Conservation (phyloP, 345 rosid species). For the Erucastrum elatum region DNA sequence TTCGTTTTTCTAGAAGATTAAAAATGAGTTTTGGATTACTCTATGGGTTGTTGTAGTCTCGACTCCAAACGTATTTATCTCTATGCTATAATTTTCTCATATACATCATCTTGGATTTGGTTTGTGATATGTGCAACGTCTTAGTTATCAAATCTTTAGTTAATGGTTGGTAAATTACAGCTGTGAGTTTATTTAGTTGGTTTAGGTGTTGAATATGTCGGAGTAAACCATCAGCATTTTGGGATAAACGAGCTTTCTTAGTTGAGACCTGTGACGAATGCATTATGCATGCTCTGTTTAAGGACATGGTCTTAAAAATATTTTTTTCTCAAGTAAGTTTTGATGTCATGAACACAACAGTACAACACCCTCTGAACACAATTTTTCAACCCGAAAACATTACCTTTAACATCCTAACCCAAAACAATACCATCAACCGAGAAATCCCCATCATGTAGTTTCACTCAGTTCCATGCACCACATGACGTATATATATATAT, state of each 20-base stretch:
- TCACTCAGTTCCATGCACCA: too few relatives aligned
- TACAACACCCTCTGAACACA: too few relatives aligned
- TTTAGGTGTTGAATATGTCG: not conserved
- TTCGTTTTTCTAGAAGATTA: too few relatives aligned
- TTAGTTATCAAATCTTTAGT: not conserved
- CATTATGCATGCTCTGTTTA: not conserved
- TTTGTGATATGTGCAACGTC: not conserved
- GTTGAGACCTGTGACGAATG: not conserved
- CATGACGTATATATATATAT: too few relatives aligned
- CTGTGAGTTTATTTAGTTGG: not conserved
- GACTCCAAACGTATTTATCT: not conserved
- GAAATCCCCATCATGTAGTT: too few relatives aligned
- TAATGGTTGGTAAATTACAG: not conserved
- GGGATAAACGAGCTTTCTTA: not conserved
- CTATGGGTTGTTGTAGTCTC: not conserved
- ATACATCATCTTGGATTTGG: not conserved
- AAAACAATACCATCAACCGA: too few relatives aligned
- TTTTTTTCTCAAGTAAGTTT: too few relatives aligned
- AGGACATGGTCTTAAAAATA: too few relatives aligned
- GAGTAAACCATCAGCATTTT: not conserved
- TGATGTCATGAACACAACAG: too few relatives aligned
- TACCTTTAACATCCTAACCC: too few relatives aligned
- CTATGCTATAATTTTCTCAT: not conserved
- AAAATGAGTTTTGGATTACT: not conserved
- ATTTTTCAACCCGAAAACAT: too few relatives aligned